A percentile compares a stretch with the other conserved stretches of the same genome.
phyloP scores from a whole-genome alignment of 805 yeast species.

The Zygosaccharomyces bailii region DNA sequence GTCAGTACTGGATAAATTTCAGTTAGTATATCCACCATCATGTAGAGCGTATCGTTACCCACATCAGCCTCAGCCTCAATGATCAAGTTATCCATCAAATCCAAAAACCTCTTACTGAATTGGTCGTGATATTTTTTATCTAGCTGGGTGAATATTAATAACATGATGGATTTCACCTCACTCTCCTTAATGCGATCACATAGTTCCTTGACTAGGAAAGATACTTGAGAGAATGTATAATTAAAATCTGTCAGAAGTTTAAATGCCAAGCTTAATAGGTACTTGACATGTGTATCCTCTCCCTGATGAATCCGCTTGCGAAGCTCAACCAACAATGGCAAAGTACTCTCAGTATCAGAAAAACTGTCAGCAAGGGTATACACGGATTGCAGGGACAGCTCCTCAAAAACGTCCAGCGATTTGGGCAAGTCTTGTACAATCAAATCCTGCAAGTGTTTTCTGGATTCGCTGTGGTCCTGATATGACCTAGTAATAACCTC shows the following conservation, averaged over 20 bases:
- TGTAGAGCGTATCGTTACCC: constrained; percentile 23
- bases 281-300: constrained; percentile 20
- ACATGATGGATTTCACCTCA: constrained; percentile 22
- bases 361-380: constrained; percentile 26
- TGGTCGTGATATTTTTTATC: constrained; percentile 16
- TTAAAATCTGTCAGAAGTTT: constrained; percentile 29
- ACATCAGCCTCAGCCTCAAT: constrained; percentile 28
- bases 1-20: constrained; percentile 32
- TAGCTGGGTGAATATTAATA: constrained; percentile 23
- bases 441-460: constrained; percentile 15
- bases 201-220: constrained; percentile 26
- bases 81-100: constrained; percentile 22
- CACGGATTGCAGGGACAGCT: constrained; percentile 19
- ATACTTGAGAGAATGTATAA: constrained; percentile 26
- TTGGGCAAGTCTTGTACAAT: constrained; percentile 17
- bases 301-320: constrained; percentile 21
- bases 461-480: constrained; percentile 29
- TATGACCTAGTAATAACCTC: constrained; percentile 25
- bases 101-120: constrained; percentile 20
- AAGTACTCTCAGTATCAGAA: constrained; percentile 17
- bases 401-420: constrained; percentile 24
- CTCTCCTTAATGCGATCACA: constrained; percentile 21
- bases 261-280: constrained; percentile 24
- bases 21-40: constrained; percentile 23
- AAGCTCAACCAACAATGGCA: constrained; percentile 20